Evolutionary conservation across 805 yeast species (phyloP).

Genomic region (Candida sithepensis): DNA sequence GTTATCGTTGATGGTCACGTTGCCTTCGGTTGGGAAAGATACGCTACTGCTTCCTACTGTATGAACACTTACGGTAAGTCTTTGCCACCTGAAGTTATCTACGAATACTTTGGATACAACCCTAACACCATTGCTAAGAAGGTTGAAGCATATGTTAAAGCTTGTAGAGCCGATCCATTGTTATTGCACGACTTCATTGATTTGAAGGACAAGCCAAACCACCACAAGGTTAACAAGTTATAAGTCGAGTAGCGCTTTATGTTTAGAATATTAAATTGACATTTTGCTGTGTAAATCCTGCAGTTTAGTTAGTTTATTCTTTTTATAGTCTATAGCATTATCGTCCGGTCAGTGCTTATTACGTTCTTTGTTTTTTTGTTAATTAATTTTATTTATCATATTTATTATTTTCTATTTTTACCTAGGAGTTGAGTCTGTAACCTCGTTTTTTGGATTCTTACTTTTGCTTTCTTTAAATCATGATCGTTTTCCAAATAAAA

Average conservation of each 20-base stretch:
- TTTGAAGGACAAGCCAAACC: constrained; percentile 27
- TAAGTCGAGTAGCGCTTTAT: constrained; percentile 3
- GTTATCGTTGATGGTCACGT: constrained; percentile 91
- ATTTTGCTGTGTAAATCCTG: not conserved
- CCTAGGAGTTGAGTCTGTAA: too few relatives aligned
- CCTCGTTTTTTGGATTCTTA: too few relatives aligned
- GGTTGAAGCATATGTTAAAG: constrained; percentile 27
- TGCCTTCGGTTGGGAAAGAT: constrained; percentile 89
- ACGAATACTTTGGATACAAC: constrained; percentile 84
- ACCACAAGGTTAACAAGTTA: constrained; percentile 19
- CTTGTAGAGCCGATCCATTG: constrained; percentile 21
- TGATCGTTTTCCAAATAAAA: too few relatives aligned
- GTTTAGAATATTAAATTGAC: constrained; percentile 1
- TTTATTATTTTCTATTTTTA: not conserved
- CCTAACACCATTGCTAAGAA: constrained; percentile 77
- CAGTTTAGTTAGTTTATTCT: not conserved
- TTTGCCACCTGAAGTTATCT: constrained; percentile 81
- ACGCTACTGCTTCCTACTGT: constrained; percentile 95
- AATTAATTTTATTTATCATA: not conserved
- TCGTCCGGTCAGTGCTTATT: not conserved
- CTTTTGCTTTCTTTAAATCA: too few relatives aligned
- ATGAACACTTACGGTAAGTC: constrained; percentile 95
- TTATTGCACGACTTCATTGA: constrained; percentile 31
- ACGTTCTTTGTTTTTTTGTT: constrained; percentile 14
- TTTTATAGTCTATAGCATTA: not conserved